A percentile compares a stretch with the other conserved stretches of the same genome.
Evolutionary conservation across 2,329 filamentous ascomycete species (phyloP).

Genomic region (Pseudocercospora musae): DNA sequence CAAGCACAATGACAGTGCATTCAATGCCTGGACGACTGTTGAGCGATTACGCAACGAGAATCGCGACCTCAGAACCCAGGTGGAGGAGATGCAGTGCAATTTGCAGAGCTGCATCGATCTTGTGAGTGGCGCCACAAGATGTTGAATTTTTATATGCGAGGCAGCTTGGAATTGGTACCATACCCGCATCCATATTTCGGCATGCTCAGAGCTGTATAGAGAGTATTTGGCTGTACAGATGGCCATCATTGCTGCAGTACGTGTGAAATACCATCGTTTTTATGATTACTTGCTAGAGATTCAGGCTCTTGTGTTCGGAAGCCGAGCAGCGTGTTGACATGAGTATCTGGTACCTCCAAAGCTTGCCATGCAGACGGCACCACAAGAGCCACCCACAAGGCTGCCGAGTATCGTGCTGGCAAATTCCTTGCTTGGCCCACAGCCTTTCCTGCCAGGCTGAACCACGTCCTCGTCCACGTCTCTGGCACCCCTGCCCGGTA

Average conservation of each 20-base stretch:
- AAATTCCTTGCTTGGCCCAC: background rate
- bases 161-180: background rate
- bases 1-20: constrained; percentile 14
- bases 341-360: background rate
- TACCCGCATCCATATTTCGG: background rate
- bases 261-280: background rate
- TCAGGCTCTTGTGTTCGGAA: too few species aligned
- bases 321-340: too few species aligned
- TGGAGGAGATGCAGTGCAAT: constrained; percentile 53
- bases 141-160: background rate
- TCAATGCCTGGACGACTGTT: constrained; percentile 53
- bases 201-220: background rate
- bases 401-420: background rate
- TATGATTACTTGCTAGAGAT: background rate
- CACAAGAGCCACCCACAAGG: background rate
- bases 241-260: background rate
- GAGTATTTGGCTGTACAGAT: background rate
- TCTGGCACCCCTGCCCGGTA: background rate
- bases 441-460: background rate
- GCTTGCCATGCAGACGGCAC: background rate
- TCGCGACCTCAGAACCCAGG: constrained; percentile 48
- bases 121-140: constrained; percentile 32
- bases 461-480: background rate
- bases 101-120: constrained; percentile 57
- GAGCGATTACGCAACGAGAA: constrained; percentile 54